These are phyloP conservation scores for Pseudogymnoascus destructans DNA, from an alignment of 2,329 filamentous ascomycete genomes.

Conservation along the genomic window DNA sequence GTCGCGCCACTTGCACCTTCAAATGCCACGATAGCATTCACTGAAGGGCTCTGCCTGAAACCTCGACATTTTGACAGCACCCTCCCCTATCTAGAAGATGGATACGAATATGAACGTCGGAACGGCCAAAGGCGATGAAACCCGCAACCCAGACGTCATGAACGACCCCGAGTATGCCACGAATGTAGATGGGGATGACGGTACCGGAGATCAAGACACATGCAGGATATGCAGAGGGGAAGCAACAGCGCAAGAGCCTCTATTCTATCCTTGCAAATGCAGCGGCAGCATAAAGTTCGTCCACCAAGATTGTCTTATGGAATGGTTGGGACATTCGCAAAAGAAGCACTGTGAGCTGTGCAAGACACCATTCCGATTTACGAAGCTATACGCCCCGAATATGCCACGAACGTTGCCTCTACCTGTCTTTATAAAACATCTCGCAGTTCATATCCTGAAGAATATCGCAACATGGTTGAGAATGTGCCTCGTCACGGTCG, in stretches of 20 bases:
- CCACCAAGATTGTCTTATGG: conserved; percentile 95
- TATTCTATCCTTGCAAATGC: conserved; percentile 98
- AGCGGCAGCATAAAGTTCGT: conserved; percentile 98
- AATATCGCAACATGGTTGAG: conserved; percentile 68
- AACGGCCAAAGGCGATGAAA: conserved; percentile 7
- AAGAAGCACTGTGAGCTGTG: conserved; percentile 99
- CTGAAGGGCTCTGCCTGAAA: conserved; percentile 10
- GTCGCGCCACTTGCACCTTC: conserved; percentile 2
- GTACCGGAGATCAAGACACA: conserved; percentile 45
- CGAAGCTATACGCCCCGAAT: conserved; percentile 86
- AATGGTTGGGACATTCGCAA: conserved; percentile 96
- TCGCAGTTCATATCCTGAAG: conserved; percentile 57
- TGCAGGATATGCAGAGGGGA: conserved; percentile 95
- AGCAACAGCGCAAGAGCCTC: conserved; percentile 64
- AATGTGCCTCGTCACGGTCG: conserved; percentile 61
- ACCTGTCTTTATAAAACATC: conserved; percentile 67
- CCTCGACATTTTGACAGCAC: neutral
- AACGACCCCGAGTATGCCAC: conserved; percentile 40
- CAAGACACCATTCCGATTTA: conserved; percentile 97
- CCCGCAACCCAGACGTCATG: conserved; percentile 37
- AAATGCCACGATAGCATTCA: conserved; percentile 3
- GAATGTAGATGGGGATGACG: conserved; percentile 21
- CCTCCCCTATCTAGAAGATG: neutral
- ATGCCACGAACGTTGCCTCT: conserved; percentile 81
- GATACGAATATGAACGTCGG: neutral